Base-by-base conservation (phyloP, 345 rosid species). In the Barbarea vulgaris region DNA sequence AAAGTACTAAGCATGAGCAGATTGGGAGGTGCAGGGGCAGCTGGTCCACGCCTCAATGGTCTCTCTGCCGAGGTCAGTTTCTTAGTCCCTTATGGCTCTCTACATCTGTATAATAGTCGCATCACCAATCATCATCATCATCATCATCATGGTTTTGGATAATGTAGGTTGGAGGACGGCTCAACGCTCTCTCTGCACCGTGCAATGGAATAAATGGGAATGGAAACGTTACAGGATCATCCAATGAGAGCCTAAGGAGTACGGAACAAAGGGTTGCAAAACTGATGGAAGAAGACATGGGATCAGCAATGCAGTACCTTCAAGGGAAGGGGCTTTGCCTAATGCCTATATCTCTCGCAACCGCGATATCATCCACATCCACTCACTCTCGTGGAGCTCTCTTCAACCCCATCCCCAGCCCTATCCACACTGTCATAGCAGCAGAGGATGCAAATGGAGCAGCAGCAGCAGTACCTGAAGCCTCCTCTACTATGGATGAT, bases 1-100 rank as follows among this genome's bases (percentile, higher is more conserved):
- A 95, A 92, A 90, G 98, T 94, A 59, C 87, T 94, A 78, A 91
- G 98, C 85, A 83, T 91, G 97, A 94, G 98, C 77, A 85, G 98
- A 75, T 80, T 94, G 66, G 96, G 98, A 37, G 96, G 91, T 55
- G 98, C 91, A 0, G 88, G 90, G 0, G 88, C 91, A 52, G 97
- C 75, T 72, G 93, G 94, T 77, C 97, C 98, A 13, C 88, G 86
- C 6, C 93, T 91, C 66, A 87, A 93, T 64, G 93, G 89, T 77
- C 81, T 88, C 33, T 82, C 96, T 50, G 82, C 96, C 1, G 93
- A 91, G 90, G 98, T 93, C 72, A 75, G 56, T 55, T 64, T 30
- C 37, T 17, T 70, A 33, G 17, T 41, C n/a, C 17, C 41, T 22
- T 6, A 14, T 67, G 14, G 17, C 53, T 15, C n/a, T 48, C 55